A percentile compares a stretch with the other conserved stretches of the same genome.
Evolutionary conservation across 805 yeast genomes (phyloP).

Genomic region (Spencermartinsiella europaea): DNA sequence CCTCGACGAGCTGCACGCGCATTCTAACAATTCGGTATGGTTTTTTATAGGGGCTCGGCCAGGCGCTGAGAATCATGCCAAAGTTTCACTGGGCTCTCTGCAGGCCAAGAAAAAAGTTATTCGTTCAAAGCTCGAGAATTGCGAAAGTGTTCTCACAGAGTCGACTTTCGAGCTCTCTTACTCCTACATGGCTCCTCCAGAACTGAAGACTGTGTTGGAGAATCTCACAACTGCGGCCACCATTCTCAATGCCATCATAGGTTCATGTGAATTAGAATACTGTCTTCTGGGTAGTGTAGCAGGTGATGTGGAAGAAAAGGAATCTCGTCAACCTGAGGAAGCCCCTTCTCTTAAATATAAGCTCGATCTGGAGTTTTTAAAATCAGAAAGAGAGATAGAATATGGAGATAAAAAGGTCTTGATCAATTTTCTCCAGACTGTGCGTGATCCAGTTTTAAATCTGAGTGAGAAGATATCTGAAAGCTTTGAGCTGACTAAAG

Average conservation of each 20-base stretch:
- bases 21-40: slow-evolving; percentile 36
- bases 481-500: slow-evolving; percentile 31
- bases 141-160: slow-evolving; percentile 40
- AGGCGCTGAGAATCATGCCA: slow-evolving; percentile 20
- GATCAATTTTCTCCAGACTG: slow-evolving; percentile 28
- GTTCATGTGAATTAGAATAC: slow-evolving; percentile 45
- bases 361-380: slow-evolving; percentile 11
- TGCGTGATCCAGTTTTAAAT: slow-evolving; percentile 31
- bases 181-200: slow-evolving; percentile 42
- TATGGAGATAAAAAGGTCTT: slow-evolving; percentile 35
- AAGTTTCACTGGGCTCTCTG: slow-evolving; percentile 30
- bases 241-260: slow-evolving; percentile 39
- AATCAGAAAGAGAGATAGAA: slow-evolving; percentile 33
- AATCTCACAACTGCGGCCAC: slow-evolving; percentile 32
- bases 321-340: background rate
- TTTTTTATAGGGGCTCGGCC: slow-evolving; percentile 32
- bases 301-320: background rate
- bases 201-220: slow-evolving; percentile 34
- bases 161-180: slow-evolving; percentile 47
- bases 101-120: slow-evolving; percentile 33
- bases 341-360: background rate
- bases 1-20: slow-evolving; percentile 37
- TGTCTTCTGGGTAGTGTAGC: slow-evolving; percentile 27
- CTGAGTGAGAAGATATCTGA: slow-evolving; percentile 35
- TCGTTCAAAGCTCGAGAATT: slow-evolving; percentile 32